Evolutionary conservation across 176 grass and related monocot species (phyloP).

Genomic region (Rhynchospora pubera): DNA sequence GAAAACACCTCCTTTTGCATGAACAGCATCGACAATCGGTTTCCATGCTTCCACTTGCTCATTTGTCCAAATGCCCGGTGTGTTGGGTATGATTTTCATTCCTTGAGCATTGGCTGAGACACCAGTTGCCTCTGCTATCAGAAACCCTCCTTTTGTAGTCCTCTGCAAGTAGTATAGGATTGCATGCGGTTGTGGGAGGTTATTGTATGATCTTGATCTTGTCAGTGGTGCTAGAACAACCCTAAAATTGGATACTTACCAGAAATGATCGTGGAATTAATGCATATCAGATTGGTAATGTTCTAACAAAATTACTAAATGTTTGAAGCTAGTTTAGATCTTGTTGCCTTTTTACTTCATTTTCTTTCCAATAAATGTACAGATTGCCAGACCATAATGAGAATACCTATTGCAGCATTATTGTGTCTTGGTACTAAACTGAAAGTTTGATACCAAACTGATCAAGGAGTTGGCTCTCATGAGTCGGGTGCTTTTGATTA

Average conservation of each 20-base stretch:
- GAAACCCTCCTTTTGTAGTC: constrained; percentile 38
- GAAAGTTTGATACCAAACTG: too few species aligned
- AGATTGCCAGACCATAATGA: too few species aligned
- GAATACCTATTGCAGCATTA: too few species aligned
- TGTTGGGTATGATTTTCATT: constrained; percentile 29
- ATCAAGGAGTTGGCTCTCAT: too few species aligned
- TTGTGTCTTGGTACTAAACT: too few species aligned
- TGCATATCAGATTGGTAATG: background rate
- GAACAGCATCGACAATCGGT: constrained; percentile 42
- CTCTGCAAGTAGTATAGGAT: constrained; percentile 46
- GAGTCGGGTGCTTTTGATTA: too few species aligned
- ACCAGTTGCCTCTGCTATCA: constrained; percentile 52
- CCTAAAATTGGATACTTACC: constrained; percentile 12
- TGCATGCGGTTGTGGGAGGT: constrained; percentile 40
- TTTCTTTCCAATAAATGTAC: too few species aligned
- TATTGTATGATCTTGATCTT: constrained; percentile 43
- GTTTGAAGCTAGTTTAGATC: background rate
- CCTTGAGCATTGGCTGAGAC: constrained; percentile 37
- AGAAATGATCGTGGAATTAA: background rate
- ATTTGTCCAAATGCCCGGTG: constrained; percentile 35
- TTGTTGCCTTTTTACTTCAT: too few species aligned
- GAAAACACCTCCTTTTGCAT: constrained; percentile 45
- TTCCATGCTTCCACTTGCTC: constrained; percentile 34
- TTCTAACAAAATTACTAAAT: background rate
- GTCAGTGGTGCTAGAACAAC: constrained; percentile 48